Evolutionary conservation across 768 basidiomycete genomes (phyloP).

Genomic region (Termitomyces sp.): DNA sequence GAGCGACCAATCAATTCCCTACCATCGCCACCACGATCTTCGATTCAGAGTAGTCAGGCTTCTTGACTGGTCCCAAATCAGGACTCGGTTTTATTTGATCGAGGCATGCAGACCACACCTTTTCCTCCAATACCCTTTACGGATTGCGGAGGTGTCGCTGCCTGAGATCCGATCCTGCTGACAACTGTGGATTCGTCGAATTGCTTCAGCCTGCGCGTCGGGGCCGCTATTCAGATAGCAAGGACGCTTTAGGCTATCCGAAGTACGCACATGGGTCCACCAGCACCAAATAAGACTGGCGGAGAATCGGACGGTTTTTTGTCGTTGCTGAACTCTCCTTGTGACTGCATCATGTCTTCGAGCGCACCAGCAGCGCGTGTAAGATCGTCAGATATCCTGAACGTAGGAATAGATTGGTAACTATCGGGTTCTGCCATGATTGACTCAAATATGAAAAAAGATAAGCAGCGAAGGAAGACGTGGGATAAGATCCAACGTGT

Average conservation of each 20-base stretch:
- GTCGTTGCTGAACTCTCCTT: slow-evolving; percentile 26
- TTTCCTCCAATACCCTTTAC: slow-evolving; percentile 90
- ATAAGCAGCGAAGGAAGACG: slow-evolving; percentile 10
- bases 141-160: slow-evolving; percentile 75
- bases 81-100: neutral
- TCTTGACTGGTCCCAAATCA: slow-evolving; percentile 57
- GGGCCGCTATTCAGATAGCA: neutral
- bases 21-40: slow-evolving; percentile 99
- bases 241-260: slow-evolving; percentile 3
- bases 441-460: slow-evolving; percentile 1
- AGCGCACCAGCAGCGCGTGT: slow-evolving; percentile 49
- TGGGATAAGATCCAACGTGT: slow-evolving; percentile 16
- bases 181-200: slow-evolving; percentile 74
- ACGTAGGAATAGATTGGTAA: slow-evolving; percentile 23
- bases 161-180: slow-evolving; percentile 67
- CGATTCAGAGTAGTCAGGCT: slow-evolving; percentile 97
- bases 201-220: slow-evolving; percentile 57
- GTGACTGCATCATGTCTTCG: slow-evolving; percentile 41
- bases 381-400: slow-evolving; percentile 41
- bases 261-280: slow-evolving; percentile 61
- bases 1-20: slow-evolving; percentile 7
- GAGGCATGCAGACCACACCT: slow-evolving; percentile 40
- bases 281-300: slow-evolving; percentile 67
- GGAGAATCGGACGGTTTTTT: slow-evolving; percentile 38
- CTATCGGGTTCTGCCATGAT: slow-evolving; percentile 21